Evolutionary conservation across 768 basidiomycete species (phyloP).

Genomic region (Cystoderma amianthinum): DNA sequence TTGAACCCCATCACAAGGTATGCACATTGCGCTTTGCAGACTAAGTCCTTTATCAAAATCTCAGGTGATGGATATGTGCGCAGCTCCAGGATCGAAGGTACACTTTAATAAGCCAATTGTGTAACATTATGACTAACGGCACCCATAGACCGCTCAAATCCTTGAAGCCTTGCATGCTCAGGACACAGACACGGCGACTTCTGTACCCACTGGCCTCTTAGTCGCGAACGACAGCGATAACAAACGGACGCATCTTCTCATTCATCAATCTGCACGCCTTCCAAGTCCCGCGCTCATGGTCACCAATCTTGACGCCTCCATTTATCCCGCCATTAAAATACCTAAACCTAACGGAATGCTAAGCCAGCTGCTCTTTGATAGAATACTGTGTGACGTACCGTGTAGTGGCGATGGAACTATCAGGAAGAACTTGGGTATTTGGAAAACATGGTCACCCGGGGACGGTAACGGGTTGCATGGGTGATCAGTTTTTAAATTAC

Average conservation of each 20-base stretch:
- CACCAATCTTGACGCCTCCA: constrained; percentile 92
- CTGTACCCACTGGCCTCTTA: constrained; percentile 77
- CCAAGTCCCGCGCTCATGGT: constrained; percentile 91
- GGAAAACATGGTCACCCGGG: constrained; percentile 85
- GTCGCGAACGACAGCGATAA: constrained; percentile 95
- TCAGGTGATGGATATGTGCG: constrained; percentile 94
- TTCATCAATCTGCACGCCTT: constrained; percentile 93
- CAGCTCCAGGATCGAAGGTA: constrained; percentile 96
- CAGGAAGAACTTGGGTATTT: constrained; percentile 91
- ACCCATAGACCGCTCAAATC: constrained; percentile 79
- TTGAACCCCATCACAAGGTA: constrained; percentile 86
- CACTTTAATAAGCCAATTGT: not conserved
- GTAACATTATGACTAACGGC: not conserved
- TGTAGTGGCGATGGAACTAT: constrained; percentile 97
- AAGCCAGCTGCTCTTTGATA: constrained; percentile 72
- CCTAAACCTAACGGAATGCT: constrained; percentile 27
- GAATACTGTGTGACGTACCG: constrained; percentile 95
- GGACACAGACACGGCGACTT: constrained; percentile 54
- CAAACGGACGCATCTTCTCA: constrained; percentile 92
- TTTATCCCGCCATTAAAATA: constrained; percentile 64
- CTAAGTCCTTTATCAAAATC: not conserved
- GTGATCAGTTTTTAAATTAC: constrained; percentile 25
- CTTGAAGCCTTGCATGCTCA: constrained; percentile 90
- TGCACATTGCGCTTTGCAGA: constrained; percentile 11
- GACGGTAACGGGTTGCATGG: constrained; percentile 90